Evolutionary conservation across 176 grass and related monocot genomes (phyloP).

Genomic region (Dactylis glomerata): DNA sequence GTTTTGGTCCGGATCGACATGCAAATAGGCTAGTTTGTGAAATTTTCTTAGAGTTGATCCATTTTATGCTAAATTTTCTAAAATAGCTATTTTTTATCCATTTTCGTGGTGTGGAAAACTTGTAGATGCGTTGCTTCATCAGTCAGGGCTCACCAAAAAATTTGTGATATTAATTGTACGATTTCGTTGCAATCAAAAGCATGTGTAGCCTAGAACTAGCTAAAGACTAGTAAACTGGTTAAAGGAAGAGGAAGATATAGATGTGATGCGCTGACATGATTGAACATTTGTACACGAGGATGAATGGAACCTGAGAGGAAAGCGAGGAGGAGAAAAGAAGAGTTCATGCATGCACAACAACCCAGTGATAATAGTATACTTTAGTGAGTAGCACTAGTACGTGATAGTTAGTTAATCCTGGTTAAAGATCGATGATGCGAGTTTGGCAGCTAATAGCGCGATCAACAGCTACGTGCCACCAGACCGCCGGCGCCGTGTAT

Average conservation of each 20-base stretch:
- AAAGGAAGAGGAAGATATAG: conserved; percentile 6
- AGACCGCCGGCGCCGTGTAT: conserved; percentile 16
- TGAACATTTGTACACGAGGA: conserved; percentile 4
- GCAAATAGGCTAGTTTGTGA: too few relatives aligned
- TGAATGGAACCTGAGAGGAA: background rate
- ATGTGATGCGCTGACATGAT: conserved; percentile 18
- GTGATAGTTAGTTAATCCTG: background rate
- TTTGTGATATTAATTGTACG: background rate
- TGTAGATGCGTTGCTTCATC: too few relatives aligned
- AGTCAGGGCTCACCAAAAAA: background rate
- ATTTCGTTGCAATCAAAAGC: background rate
- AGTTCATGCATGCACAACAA: conserved; percentile 38
- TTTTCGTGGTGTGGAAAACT: too few relatives aligned
- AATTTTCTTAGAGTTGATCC: too few relatives aligned
- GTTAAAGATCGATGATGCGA: conserved; percentile 1
- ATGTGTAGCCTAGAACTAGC: background rate
- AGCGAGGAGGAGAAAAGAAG: background rate
- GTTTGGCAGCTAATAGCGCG: conserved; percentile 33
- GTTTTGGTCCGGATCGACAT: too few relatives aligned
- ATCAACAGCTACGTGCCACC: conserved; percentile 41
- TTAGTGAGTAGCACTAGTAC: background rate
- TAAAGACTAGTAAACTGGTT: background rate
- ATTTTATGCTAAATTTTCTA: too few relatives aligned
- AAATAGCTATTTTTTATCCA: too few relatives aligned
- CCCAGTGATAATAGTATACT: background rate